Percentiles rank a stretch among this genome's conserved stretches.
Conservation (phyloP, 1,284 basidiomycete genomes). For the Cryptococcus sp. region DNA sequence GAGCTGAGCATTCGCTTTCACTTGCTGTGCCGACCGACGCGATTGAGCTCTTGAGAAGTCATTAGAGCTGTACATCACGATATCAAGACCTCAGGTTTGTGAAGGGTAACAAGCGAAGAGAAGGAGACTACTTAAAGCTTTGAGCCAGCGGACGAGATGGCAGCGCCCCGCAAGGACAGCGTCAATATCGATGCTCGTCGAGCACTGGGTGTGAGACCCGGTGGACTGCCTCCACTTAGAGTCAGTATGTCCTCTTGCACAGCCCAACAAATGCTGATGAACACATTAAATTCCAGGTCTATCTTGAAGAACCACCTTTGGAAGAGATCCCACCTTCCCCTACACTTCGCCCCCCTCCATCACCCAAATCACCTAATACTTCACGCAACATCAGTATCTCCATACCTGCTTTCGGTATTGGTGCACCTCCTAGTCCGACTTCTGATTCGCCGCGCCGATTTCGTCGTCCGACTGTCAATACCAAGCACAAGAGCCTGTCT, state of each 20-base stretch:
- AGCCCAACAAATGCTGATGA: neutral
- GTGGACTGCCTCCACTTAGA: constrained; percentile 28
- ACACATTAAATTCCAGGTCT: constrained; percentile 9
- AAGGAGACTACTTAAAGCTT: neutral
- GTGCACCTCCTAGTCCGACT: constrained; percentile 7
- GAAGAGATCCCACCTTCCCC: constrained; percentile 24
- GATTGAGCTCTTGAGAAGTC: too few species aligned
- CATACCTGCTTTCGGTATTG: neutral
- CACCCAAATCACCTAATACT: constrained; percentile 18
- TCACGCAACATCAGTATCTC: constrained; percentile 11
- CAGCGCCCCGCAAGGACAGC: constrained; percentile 2
- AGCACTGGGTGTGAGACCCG: constrained; percentile 41
- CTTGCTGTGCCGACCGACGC: too few species aligned
- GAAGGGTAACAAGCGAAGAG: too few species aligned
- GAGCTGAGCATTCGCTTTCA: too few species aligned
- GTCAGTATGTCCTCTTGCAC: constrained; percentile 3
- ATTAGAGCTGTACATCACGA: too few species aligned
- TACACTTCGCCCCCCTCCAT: constrained; percentile 11
- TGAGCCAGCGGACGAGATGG: constrained; percentile 1
- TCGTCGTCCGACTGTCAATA: constrained; percentile 23
- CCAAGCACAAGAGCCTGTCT: constrained; percentile 10
- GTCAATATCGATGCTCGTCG: constrained; percentile 34
- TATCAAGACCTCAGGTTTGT: too few species aligned
- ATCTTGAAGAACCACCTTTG: constrained; percentile 15
- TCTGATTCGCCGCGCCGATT: constrained; percentile 17